Evolutionary conservation across 129 eudicot species (phyloP).

Genomic region (Helichrysum umbraculigerum): DNA sequence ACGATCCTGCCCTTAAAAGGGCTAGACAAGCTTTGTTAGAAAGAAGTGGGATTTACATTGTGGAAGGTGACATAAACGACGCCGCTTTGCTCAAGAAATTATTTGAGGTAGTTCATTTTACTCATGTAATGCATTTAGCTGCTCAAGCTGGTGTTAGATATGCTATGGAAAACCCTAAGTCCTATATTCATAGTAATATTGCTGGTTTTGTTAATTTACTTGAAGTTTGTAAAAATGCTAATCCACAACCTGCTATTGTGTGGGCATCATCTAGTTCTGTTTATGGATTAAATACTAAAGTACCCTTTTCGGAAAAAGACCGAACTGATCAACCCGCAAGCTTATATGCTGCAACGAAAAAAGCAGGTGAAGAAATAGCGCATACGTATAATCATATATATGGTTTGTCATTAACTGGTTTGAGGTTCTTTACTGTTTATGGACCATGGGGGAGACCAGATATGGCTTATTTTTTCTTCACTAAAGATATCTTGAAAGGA

Average conservation of each 20-base stretch:
- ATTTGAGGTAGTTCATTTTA: constrained; percentile 40
- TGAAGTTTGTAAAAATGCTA: constrained; percentile 41
- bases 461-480: constrained; percentile 53
- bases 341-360: constrained; percentile 48
- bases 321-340: constrained; percentile 60
- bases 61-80: constrained; percentile 67
- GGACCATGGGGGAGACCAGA: constrained; percentile 59
- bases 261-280: constrained; percentile 60
- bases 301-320: constrained; percentile 51
- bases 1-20: constrained; percentile 62
- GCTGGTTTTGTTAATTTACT: constrained; percentile 46
- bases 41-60: constrained; percentile 62
- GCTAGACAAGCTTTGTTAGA: constrained; percentile 72
- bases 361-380: constrained; percentile 50
- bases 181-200: constrained; percentile 41
- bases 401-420: constrained; percentile 49
- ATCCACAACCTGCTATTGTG: constrained; percentile 55
- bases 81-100: constrained; percentile 31
- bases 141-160: constrained; percentile 59
- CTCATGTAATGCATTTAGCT: constrained; percentile 50
- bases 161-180: constrained; percentile 48
- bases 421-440: constrained; percentile 47
- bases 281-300: constrained; percentile 47
- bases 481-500: constrained; percentile 45
- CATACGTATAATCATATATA: constrained; percentile 53